Evolutionary conservation across 805 yeast genomes (phyloP), one percentile per base, ranked within the genome.

Genomic region (Cyberlindnera mrakii): DNA sequence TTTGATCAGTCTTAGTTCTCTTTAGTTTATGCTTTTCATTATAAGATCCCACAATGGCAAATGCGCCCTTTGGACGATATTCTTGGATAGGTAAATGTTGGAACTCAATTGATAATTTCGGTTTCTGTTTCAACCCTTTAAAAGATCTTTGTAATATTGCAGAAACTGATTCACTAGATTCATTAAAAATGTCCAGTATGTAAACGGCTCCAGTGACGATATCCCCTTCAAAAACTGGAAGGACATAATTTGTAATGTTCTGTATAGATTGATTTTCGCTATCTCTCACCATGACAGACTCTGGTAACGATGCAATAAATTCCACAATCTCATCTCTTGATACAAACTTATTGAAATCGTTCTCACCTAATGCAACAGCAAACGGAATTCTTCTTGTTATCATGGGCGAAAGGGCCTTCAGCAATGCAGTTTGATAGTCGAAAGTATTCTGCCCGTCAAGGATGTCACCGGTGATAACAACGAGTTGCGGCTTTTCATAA

Each of bases 41-140:
- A 39, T 58, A 62, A 39, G 68, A 67, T 25, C 71, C 67, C 19
- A 64, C 56, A 25, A 70, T 54, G 39, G 77, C 72, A 43, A 64
- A 64, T 20, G 54, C 43, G 0, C 55, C 58, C 18, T 48, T 52
- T 19, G 66, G 66, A 45, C 77, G 64, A 55, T 74, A 80, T 52
- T 82, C 86, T 1, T 79, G 78, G 23, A 81, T 57, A 1, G 88
- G 89, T 19, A 76, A 75, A 57, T 81, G 85, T 67, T 80, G 80
- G 51, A 81, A 82, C 1, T 80, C 81, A 72, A 82, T 70, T 4
- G 77, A 65, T 48, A 77, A 55, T 20, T 57, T 47, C 13, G 63
- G 53, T 20, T 54, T 52, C 17, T 49, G 47, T 33, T 56, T 49
- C 14, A 64, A 45, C 3, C 47, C 30, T 14, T 52, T 47, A 29